phyloP scores from a whole-genome alignment of 352 stramenopile species.

The Phytophthora capsici region DNA sequence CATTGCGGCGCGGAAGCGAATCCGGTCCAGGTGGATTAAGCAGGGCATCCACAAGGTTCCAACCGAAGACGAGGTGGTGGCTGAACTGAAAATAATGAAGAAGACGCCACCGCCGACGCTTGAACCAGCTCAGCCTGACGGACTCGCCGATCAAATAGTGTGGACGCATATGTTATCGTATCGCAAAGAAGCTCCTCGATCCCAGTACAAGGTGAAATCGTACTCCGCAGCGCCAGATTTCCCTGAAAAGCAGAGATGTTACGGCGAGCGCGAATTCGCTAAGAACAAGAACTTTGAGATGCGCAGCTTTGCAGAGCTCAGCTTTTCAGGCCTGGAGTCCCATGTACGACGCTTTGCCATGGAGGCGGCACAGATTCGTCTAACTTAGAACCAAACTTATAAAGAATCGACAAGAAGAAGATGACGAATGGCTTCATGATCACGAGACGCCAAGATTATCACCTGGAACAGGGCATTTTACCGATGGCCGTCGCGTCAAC shows the following conservation, averaged over 20 bases:
- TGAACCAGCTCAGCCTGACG: slow-evolving; percentile 13
- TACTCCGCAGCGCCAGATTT: slow-evolving; percentile 45
- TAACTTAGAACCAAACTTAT: not conserved
- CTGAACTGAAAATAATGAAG: too few relatives aligned
- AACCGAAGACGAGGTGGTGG: slow-evolving; percentile 9
- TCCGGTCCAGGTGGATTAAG: slow-evolving; percentile 7
- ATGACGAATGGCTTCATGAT: not conserved
- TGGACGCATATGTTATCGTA: slow-evolving; percentile 67
- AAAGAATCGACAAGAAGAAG: too few relatives aligned
- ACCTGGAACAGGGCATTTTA: slow-evolving; percentile 4
- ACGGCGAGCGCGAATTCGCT: slow-evolving; percentile 44
- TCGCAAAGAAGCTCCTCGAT: too few relatives aligned
- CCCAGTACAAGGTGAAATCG: slow-evolving; percentile 65
- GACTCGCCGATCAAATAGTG: slow-evolving; percentile 46
- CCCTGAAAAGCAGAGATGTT: slow-evolving; percentile 56
- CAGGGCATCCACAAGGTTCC: slow-evolving; percentile 8
- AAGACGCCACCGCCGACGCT: slow-evolving; percentile 15
- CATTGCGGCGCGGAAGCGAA: slow-evolving; percentile 16
- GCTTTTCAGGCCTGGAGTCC: slow-evolving; percentile 35
- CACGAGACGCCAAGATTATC: not conserved
- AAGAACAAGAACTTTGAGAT: slow-evolving; percentile 40
- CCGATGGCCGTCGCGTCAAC: not conserved
- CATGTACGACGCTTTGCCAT: slow-evolving; percentile 40
- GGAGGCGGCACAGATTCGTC: slow-evolving; percentile 29
- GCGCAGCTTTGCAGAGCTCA: slow-evolving; percentile 30